These are phyloP conservation scores for Colletotrichum chrysophilum DNA, from an alignment of 2,329 filamentous ascomycete genomes.

Conservation along the genomic window DNA sequence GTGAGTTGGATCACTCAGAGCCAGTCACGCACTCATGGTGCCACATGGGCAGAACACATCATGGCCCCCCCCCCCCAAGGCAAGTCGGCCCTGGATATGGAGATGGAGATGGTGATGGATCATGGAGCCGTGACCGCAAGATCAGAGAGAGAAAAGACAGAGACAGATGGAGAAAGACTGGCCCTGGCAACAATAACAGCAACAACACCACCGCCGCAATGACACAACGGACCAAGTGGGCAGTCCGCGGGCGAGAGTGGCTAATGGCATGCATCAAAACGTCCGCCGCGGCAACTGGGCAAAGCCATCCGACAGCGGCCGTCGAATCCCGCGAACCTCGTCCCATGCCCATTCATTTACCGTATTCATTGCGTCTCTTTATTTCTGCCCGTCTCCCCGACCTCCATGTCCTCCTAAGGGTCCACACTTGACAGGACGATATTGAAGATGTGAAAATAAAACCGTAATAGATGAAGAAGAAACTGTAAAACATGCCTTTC, in stretches of 20 bases:
- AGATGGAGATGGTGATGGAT: background rate
- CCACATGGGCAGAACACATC: constrained; percentile 9
- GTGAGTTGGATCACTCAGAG: background rate
- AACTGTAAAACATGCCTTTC: constrained; percentile 5
- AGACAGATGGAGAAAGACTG: background rate
- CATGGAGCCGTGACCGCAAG: background rate
- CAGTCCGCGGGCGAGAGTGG: background rate
- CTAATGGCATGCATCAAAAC: background rate
- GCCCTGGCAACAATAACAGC: background rate
- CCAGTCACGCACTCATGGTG: constrained; percentile 2
- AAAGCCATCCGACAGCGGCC: background rate
- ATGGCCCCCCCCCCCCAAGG: background rate
- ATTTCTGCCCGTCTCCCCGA: background rate
- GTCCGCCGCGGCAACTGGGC: background rate
- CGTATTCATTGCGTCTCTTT: background rate
- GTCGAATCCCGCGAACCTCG: background rate
- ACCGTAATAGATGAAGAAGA: constrained; percentile 15
- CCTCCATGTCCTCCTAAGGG: background rate
- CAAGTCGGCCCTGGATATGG: background rate
- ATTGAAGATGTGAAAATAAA: background rate
- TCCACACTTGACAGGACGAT: background rate
- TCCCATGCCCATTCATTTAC: background rate
- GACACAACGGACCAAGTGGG: background rate
- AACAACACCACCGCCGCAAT: background rate
- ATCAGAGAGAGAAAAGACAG: background rate